A percentile compares a stretch with the other conserved stretches of the same genome.
These are phyloP conservation scores for Russula lepida DNA, from an alignment of 768 basidiomycete genomes.

Conservation along the genomic window DNA sequence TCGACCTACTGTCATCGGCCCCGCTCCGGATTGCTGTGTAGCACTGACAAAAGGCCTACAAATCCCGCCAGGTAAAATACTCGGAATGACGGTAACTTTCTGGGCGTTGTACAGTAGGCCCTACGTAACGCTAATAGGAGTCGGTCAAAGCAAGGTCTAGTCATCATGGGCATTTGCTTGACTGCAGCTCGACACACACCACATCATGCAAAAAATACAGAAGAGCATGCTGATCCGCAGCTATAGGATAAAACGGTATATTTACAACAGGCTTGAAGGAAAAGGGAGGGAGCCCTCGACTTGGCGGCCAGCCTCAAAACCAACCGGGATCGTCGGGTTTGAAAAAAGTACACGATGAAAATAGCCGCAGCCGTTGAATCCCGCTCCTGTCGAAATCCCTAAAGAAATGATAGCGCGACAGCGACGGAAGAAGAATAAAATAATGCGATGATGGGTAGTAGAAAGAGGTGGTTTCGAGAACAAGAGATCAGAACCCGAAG, in stretches of 20 bases:
- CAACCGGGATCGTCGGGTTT: not conserved
- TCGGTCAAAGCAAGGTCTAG: too few relatives aligned
- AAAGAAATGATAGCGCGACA: not conserved
- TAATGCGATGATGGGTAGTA: not conserved
- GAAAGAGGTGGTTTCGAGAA: not conserved
- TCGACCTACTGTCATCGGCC: too few relatives aligned
- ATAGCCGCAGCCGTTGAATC: not conserved
- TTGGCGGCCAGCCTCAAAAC: slow-evolving; percentile 4
- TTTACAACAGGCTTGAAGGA: slow-evolving; percentile 9
- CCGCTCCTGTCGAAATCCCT: not conserved
- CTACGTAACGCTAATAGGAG: too few relatives aligned
- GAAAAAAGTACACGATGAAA: slow-evolving; percentile 11
- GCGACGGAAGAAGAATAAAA: not conserved
- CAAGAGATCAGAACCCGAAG: slow-evolving; percentile 5
- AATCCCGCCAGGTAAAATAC: too few relatives aligned
- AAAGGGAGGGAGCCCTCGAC: not conserved
- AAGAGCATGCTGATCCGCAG: not conserved
- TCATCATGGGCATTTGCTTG: too few relatives aligned
- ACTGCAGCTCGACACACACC: too few relatives aligned
- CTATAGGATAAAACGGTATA: slow-evolving; percentile 17
- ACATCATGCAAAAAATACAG: not conserved
- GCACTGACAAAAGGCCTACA: too few relatives aligned
- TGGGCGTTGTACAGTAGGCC: too few relatives aligned
- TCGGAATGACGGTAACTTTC: too few relatives aligned
- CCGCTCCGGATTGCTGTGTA: too few relatives aligned